phyloP scores from a whole-genome alignment of 345 rosid genomes.

The Microthlaspi erraticum region DNA sequence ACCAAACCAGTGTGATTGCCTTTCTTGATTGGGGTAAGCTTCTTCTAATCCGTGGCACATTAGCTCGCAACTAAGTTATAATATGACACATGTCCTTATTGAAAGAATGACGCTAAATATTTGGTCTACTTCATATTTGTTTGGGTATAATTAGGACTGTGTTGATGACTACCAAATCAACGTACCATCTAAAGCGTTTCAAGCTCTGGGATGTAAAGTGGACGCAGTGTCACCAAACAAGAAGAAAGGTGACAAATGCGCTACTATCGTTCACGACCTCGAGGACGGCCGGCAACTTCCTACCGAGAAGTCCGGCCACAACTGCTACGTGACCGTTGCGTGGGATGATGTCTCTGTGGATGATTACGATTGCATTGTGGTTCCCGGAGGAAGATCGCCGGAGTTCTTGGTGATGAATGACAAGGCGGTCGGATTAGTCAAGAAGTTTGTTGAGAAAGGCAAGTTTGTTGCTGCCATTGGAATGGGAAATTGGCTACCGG shows the following conservation, averaged over 20 bases:
- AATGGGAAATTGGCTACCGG: constrained; percentile 56
- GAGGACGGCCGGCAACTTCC: constrained; percentile 50
- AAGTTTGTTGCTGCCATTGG: constrained; percentile 56
- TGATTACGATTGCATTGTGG: constrained; percentile 55
- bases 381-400: constrained; percentile 62
- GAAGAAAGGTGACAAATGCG: constrained; percentile 56
- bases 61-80: no score
- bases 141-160: constrained; percentile 49
- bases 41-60: no score
- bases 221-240: constrained; percentile 55
- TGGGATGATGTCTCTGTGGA: constrained; percentile 51
- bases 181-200: constrained; percentile 57
- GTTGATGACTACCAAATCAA: constrained; percentile 56
- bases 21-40: constrained; percentile 56
- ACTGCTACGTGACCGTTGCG: constrained; percentile 47
- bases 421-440: constrained; percentile 51
- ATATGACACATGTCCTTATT: no score
- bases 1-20: no score
- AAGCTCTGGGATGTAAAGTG: constrained; percentile 57
- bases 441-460: constrained; percentile 45
- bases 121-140: not conserved
- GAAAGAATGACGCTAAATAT: no score
- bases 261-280: constrained; percentile 50
- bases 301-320: constrained; percentile 59
- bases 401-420: constrained; percentile 54